Percentiles rank a stretch among this genome's conserved stretches.
These are phyloP conservation scores for Rauvolfia tetraphylla DNA, from an alignment of 257 asterid genomes.

Conservation along the genomic window DNA sequence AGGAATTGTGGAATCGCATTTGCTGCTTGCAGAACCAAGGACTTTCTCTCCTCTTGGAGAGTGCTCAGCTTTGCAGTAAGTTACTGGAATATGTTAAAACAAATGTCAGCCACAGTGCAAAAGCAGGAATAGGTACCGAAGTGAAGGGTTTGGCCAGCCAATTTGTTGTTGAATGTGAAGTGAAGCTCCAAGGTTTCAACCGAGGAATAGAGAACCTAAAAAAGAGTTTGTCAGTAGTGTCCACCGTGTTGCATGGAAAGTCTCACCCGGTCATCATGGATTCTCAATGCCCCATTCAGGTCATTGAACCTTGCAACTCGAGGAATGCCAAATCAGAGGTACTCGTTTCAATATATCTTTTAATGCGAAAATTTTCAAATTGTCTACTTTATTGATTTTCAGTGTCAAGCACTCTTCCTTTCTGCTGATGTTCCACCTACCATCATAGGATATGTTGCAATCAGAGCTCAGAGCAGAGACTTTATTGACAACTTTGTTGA, in stretches of 20 bases:
- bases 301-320: constrained; percentile 29
- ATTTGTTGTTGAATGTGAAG: constrained; percentile 74
- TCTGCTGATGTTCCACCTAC: constrained; percentile 21
- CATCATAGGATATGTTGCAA: constrained; percentile 47
- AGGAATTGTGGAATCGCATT: constrained; percentile 66
- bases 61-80: constrained; percentile 68
- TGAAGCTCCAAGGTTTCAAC: constrained; percentile 79
- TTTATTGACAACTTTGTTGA: constrained; percentile 66
- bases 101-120: constrained; percentile 31
- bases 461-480: constrained; percentile 82
- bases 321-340: constrained; percentile 57
- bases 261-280: constrained; percentile 24
- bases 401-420: constrained; percentile 1
- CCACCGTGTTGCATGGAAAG: constrained; percentile 51
- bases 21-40: constrained; percentile 72
- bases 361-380: background rate
- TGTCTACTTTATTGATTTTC: background rate
- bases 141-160: constrained; percentile 46
- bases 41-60: constrained; percentile 61
- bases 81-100: constrained; percentile 57
- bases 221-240: constrained; percentile 49
- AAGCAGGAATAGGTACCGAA: constrained; percentile 28
- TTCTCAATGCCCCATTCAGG: constrained; percentile 20
- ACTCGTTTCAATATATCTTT: constrained; percentile 1
- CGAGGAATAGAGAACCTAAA: constrained; percentile 65